Evolutionary conservation across 139 green algal species (phyloP), one percentile per base, ranked within the genome.

Genomic region (Nannochloris sp.): DNA sequence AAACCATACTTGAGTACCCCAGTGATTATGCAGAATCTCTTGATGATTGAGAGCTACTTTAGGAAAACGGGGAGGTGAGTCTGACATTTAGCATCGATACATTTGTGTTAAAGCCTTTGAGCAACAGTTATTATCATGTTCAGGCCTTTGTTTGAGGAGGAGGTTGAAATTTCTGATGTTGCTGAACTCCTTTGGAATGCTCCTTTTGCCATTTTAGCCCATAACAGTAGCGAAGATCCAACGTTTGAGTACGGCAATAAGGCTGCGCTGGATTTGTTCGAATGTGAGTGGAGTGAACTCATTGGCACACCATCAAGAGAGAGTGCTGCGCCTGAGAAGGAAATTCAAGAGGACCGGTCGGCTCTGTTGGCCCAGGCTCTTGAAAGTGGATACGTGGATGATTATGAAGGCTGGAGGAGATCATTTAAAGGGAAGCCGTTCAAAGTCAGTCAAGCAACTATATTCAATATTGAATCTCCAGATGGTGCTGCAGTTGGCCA

Each of bases 11-110:
- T 66, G 15, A 44, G 15, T 31, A 44, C 60, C 10, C 36, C 60
- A 24, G 72, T 78, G 7, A 62, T 78, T 61, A 71, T 75, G 61
- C 60, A 75, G 6, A 78, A 78, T 23, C 36, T 78, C n/a, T 36
- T 78, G 53, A 56, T 78, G 34, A 44, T 75, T 19, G 67, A 78
- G 46, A 72, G 53, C 56, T 70, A 65, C 51, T 43, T 55, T 21
- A 44, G 67, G 12, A 75, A 71, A 15, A 61, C 68, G 8, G 72
- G 72, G 43, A 71, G 61, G 71, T 78, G 34, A 24, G 57, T 14
- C 2, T 40, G 24, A 27, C 2, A 11, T 40, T 0, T 40, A 8
- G 7, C 8, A 14, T 40, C 34, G 0, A 11, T 40, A 4, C 8
- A 40, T 40, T 40, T 40, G 34, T 40, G 6, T 40, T 11, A 3